Base-by-base conservation (phyloP, 2,329 filamentous ascomycete genomes). In the Colletotrichum sp. region DNA sequence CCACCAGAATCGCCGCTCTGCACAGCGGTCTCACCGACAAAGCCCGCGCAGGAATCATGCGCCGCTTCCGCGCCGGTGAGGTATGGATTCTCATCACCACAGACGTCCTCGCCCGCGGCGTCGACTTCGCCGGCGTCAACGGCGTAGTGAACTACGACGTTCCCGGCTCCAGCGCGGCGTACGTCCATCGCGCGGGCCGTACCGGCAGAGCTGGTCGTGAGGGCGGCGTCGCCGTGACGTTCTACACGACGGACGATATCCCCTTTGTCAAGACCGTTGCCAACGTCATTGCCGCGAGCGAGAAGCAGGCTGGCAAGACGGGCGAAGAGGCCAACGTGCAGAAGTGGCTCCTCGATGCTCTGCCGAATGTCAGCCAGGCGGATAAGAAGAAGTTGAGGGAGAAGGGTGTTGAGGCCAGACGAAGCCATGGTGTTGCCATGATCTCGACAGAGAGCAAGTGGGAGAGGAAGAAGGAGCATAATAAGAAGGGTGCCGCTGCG, bases 101-200 rank as follows among this genome's bases (percentile, higher is more conserved):
- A 0, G 97, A 99, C 82, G 91, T 99, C 9, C 89, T 99, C 13
- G 94, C 96, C 19, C 94, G 97, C 39, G 97, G 97, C 25, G 93
- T 99, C 55, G 97, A 99, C 84, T 98, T 99, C 86, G 93, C 94
- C 11, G 97, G 97, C 66, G 93, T 99, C 78, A 98, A 98, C 81
- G 96, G 96, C 61, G 96, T 99, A 0, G 94, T 99, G 68, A 99
- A 98, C 85, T 99, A 98, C 86, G 97, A 99, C 83, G 95, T 98
- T 11, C 97, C 97, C 0, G 95, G 93, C n/a, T 96, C 94, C 0
- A 94, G 94, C 7, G 96, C 96, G 0, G 93, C 92, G 2, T 99
- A 99, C 82, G 94, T 99, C 8, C 97, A 99, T 85, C 94, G 97
- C 13, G 96, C 97, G 0, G 97, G 97, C 1, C 91, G 97, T 63